A percentile compares a stretch with the other conserved stretches of the same genome.
Evolutionary conservation across 2,329 filamentous ascomycete genomes (phyloP).

Genomic region (Trichoderma atroviride): DNA sequence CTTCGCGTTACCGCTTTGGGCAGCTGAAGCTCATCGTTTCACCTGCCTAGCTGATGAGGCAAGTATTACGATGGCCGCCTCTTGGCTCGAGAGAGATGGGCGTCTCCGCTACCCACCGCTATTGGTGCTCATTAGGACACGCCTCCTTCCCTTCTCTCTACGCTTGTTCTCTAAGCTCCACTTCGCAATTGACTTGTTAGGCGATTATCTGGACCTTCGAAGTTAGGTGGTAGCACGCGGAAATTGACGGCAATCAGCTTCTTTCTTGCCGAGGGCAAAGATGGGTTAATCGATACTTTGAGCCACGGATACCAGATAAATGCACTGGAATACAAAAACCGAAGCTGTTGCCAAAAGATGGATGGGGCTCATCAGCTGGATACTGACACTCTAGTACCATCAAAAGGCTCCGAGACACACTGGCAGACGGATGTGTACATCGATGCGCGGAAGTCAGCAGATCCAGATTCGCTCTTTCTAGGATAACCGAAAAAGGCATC

Average conservation of each 20-base stretch:
- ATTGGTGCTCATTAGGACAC: background rate
- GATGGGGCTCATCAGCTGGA: background rate
- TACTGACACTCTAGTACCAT: background rate
- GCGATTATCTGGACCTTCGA: background rate
- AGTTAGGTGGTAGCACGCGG: background rate
- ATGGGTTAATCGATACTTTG: background rate
- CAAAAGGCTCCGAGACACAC: background rate
- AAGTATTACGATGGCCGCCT: slow-evolving; percentile 23
- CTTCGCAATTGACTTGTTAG: background rate
- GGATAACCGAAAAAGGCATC: background rate
- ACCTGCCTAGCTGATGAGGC: slow-evolving; percentile 19
- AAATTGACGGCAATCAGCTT: background rate
- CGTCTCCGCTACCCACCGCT: background rate
- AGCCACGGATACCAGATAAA: background rate
- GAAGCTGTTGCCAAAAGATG: background rate
- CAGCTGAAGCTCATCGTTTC: background rate
- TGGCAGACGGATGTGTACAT: background rate
- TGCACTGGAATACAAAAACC: background rate
- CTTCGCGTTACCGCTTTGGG: slow-evolving; percentile 38
- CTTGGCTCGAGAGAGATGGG: background rate
- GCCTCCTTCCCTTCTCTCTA: slow-evolving; percentile 2
- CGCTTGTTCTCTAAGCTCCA: background rate
- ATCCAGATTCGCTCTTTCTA: background rate
- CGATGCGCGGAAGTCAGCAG: background rate
- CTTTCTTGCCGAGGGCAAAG: background rate